Evolutionary conservation across 164 flowering plant genomes (phyloP).

Genomic region (Vitis rupestris): DNA sequence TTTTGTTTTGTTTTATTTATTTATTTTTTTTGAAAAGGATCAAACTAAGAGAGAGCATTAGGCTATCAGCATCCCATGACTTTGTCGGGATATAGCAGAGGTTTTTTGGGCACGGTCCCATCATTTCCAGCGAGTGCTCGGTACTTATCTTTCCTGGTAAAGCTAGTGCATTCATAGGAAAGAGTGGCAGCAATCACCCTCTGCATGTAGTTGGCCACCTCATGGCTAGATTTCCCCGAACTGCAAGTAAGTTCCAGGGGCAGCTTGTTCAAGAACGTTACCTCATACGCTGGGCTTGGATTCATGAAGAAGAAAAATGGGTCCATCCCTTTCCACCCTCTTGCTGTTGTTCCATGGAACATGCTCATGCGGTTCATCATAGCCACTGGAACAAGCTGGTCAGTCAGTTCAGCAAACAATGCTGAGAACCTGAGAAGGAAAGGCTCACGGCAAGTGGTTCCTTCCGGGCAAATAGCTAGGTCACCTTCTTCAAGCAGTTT

Average conservation of each 20-base stretch:
- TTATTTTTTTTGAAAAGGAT: too few species aligned
- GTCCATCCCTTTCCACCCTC: constrained; percentile 80
- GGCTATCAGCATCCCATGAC: constrained; percentile 34
- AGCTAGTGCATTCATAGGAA: constrained; percentile 60
- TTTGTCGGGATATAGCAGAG: constrained; percentile 19
- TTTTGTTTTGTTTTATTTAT: too few species aligned
- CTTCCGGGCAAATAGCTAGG: constrained; percentile 72
- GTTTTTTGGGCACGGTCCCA: constrained; percentile 42
- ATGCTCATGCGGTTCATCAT: constrained; percentile 54
- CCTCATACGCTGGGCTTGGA: constrained; percentile 68
- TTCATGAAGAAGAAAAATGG: constrained; percentile 78
- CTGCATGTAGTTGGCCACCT: constrained; percentile 73
- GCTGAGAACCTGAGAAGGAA: constrained; percentile 62
- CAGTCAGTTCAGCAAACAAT: constrained; percentile 60
- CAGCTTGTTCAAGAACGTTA: constrained; percentile 59
- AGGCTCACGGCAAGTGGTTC: constrained; percentile 73
- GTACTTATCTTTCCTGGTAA: constrained; percentile 78
- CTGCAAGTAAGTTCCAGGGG: constrained; percentile 46
- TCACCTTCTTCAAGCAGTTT: constrained; percentile 56
- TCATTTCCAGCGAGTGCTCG: constrained; percentile 67
- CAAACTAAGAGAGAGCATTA: too few species aligned
- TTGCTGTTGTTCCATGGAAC: constrained; percentile 78
- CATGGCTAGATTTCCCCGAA: constrained; percentile 56
- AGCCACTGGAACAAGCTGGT: constrained; percentile 67
- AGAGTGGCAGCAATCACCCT: constrained; percentile 62